Conservation (phyloP, 805 yeast species). For the Lipomyces chichibuensis region DNA sequence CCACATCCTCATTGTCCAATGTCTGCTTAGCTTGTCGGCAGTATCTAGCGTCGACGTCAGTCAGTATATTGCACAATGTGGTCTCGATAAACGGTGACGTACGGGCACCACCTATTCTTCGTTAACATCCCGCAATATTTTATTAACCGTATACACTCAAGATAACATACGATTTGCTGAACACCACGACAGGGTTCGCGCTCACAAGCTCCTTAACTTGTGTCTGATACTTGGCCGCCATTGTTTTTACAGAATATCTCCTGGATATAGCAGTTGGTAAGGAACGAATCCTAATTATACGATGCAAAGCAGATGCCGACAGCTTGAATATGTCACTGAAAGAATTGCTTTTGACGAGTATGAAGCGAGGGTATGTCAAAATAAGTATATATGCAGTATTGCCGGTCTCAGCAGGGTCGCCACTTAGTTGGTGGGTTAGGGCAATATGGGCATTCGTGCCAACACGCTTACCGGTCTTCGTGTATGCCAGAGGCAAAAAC, state of each 20-base stretch:
- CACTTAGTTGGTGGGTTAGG: too few relatives aligned
- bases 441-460: too few relatives aligned
- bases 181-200: conserved; percentile 71
- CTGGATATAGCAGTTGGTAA: conserved; percentile 10
- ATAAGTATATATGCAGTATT: neutral
- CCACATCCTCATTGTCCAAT: conserved; percentile 46
- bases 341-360: neutral
- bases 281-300: conserved; percentile 1
- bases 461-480: too few relatives aligned
- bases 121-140: neutral
- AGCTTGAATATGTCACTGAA: conserved; percentile 6
- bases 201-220: conserved; percentile 61
- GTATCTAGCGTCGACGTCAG: conserved; percentile 36
- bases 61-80: conserved; percentile 14
- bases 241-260: conserved; percentile 13
- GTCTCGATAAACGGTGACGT: conserved; percentile 4
- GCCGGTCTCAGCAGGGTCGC: too few relatives aligned
- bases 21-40: conserved; percentile 53
- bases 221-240: conserved; percentile 29
- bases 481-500: too few relatives aligned
- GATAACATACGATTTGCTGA: conserved; percentile 76
- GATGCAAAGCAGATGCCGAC: conserved; percentile 1
- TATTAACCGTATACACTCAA: conserved; percentile 43
- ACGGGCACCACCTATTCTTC: conserved; percentile 37
- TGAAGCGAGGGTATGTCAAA: neutral